Percentiles rank a stretch among this genome's conserved stretches.
Conservation (phyloP, 2,329 filamentous ascomycete species). For the Cytospora leucostoma region DNA sequence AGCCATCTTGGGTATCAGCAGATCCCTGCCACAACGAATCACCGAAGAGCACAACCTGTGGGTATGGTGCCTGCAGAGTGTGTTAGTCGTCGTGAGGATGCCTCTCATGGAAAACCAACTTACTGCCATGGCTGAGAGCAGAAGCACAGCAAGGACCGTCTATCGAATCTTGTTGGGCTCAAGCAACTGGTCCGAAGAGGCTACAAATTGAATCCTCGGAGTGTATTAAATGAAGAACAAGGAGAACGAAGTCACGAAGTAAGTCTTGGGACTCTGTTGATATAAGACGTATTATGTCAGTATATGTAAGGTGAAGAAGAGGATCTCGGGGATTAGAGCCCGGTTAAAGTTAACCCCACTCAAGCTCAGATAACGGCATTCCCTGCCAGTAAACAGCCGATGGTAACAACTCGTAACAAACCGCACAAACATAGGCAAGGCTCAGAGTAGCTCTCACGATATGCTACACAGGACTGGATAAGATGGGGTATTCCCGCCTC, state of each 20-base stretch:
- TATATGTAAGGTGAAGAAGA: not conserved
- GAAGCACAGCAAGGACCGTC: not conserved
- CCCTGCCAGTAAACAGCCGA: not conserved
- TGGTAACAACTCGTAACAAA: not conserved
- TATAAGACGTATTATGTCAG: not conserved
- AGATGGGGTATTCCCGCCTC: not conserved
- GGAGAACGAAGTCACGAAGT: not conserved
- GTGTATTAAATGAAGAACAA: not conserved
- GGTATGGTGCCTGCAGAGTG: constrained; percentile 53
- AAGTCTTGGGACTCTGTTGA: not conserved
- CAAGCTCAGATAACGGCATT: not conserved
- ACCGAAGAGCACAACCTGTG: constrained; percentile 81
- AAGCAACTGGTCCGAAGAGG: not conserved
- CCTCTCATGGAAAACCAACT: not conserved
- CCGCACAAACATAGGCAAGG: not conserved
- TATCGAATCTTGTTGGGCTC: not conserved
- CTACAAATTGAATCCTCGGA: not conserved
- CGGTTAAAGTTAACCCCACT: not conserved
- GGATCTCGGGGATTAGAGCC: not conserved
- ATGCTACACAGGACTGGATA: not conserved
- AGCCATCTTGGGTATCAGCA: constrained; percentile 63
- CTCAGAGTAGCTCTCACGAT: not conserved
- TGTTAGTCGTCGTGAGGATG: not conserved
- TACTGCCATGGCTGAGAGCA: constrained; percentile 22
- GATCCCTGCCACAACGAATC: constrained; percentile 82